These are phyloP conservation scores for Dactylonectria estremocensis DNA, from an alignment of 2,329 filamentous ascomycete genomes.

Conservation along the genomic window DNA sequence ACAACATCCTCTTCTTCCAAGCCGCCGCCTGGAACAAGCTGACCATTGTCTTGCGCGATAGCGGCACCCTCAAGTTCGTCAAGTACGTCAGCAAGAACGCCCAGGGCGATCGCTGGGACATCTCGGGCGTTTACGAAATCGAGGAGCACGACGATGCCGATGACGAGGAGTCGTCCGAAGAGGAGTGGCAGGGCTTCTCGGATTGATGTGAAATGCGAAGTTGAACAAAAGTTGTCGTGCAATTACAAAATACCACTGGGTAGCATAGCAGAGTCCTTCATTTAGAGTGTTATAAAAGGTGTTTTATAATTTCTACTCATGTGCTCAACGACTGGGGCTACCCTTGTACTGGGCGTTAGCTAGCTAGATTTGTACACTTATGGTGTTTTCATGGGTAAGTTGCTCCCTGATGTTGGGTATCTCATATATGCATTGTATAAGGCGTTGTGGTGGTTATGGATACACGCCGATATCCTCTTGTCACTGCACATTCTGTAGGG, in stretches of 20 bases:
- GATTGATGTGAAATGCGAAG: conserved; percentile 57
- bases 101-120: conserved; percentile 92
- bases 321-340: not conserved
- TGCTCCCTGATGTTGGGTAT: conserved; percentile 16
- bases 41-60: conserved; percentile 90
- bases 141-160: conserved; percentile 66
- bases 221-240: conserved; percentile 46
- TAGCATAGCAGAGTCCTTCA: conserved; percentile 14
- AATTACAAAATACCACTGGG: conserved; percentile 39
- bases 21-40: conserved; percentile 87
- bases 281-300: conserved; percentile 8
- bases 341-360: not conserved
- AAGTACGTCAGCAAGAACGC: conserved; percentile 93
- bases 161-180: conserved; percentile 62
- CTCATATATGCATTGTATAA: not conserved
- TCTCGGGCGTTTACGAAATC: conserved; percentile 85
- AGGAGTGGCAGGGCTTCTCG: conserved; percentile 73
- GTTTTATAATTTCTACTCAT: conserved; percentile 8
- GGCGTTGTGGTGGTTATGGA: conserved; percentile 8
- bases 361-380: conserved; percentile 11
- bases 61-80: conserved; percentile 90
- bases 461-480: not conserved
- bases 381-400: not conserved
- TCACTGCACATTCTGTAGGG: not conserved
- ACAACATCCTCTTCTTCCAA: conserved; percentile 77